Percentiles rank a stretch among this genome's conserved stretches.
These are phyloP conservation scores for Nigrospora sphaerica DNA, from an alignment of 2,329 filamentous ascomycete species.

Conservation along the genomic window DNA sequence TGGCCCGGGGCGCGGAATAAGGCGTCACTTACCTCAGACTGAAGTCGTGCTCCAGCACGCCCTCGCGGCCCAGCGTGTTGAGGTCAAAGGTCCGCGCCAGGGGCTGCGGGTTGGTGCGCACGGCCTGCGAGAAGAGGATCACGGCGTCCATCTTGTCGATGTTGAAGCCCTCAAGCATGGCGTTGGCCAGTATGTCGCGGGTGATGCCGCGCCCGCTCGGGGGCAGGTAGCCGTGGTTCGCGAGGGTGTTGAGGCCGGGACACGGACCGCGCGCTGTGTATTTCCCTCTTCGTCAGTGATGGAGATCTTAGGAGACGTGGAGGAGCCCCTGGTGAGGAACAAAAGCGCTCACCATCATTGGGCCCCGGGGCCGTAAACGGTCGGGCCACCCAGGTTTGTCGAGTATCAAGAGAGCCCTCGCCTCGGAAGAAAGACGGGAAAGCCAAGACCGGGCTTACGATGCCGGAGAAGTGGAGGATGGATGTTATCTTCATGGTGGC, in stretches of 20 bases:
- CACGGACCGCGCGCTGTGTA: slow-evolving; percentile 11
- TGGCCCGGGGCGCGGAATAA: neutral
- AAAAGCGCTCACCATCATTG: too few relatives aligned
- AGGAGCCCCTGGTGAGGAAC: too few relatives aligned
- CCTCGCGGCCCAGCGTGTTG: slow-evolving; percentile 10
- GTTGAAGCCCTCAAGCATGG: slow-evolving; percentile 8
- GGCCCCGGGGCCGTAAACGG: too few relatives aligned
- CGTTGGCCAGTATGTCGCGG: slow-evolving; percentile 6
- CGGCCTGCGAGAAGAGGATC: slow-evolving; percentile 5
- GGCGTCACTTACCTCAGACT: slow-evolving; percentile 9
- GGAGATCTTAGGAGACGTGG: too few relatives aligned
- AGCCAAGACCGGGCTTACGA: too few relatives aligned
- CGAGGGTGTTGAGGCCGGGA: slow-evolving; percentile 13
- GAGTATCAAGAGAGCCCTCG: too few relatives aligned
- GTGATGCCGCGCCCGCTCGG: slow-evolving; percentile 10
- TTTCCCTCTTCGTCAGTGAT: too few relatives aligned
- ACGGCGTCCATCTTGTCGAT: slow-evolving; percentile 1
- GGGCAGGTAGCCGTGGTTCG: slow-evolving; percentile 14
- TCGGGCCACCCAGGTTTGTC: too few relatives aligned
- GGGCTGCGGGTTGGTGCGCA: slow-evolving; percentile 8
- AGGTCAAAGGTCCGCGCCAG: slow-evolving; percentile 10
- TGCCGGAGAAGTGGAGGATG: too few relatives aligned
- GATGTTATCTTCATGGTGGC: too few relatives aligned
- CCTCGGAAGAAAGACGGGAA: too few relatives aligned
- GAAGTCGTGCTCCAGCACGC: slow-evolving; percentile 14